Evolutionary conservation across 2,329 filamentous ascomycete genomes (phyloP), one percentile per base, ranked within the genome.

Genomic region (Fusarium sp.): DNA sequence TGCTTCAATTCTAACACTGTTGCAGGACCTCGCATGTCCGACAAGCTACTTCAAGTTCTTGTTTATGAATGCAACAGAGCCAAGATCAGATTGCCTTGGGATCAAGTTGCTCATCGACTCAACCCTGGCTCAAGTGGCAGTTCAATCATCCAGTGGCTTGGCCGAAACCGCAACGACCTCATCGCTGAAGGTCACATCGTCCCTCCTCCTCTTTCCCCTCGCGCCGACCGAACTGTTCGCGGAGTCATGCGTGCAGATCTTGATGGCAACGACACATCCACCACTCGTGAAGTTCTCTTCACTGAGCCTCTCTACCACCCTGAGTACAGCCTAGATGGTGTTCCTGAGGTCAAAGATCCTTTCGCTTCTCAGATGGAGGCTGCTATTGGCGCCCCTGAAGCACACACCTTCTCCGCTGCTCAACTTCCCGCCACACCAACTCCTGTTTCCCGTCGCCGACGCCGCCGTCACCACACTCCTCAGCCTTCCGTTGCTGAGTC

Each of bases 11-110:
- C 64, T 71, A 27, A 72, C 59, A 24, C 18, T 1, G n/a, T 52
- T 20, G 4, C 56, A 88, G 86, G 84, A 1, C 82, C 84, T 11
- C 83, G 85, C 11, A 88, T 87, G 84, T 78, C 81, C 1, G 86
- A 87, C 41, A 87, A 87, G 74, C 72, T 86, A 0, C 66, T 87
- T 0, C 77, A 87, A 1, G 76, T 83, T 64, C 71, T 86, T 1
- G 77, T 83, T 13, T 87, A 85, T 37, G 86, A 87, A 72, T 82
- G 79, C 39, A 65, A 68, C 14, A 72, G 80, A 6, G 73, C 80
- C 57, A 79, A 78, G 31, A 74, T 83, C 27, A 75, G 80, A 2
- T 13, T 86, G 1, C 84, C 85, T 0, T 86, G 84, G 84, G 81
- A 84, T 16, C 61, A 74, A 0, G 80, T 86, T 48, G 84, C 84